Conservation (phyloP, 2,329 filamentous ascomycete genomes). For the Colletotrichum chlorophyti region DNA sequence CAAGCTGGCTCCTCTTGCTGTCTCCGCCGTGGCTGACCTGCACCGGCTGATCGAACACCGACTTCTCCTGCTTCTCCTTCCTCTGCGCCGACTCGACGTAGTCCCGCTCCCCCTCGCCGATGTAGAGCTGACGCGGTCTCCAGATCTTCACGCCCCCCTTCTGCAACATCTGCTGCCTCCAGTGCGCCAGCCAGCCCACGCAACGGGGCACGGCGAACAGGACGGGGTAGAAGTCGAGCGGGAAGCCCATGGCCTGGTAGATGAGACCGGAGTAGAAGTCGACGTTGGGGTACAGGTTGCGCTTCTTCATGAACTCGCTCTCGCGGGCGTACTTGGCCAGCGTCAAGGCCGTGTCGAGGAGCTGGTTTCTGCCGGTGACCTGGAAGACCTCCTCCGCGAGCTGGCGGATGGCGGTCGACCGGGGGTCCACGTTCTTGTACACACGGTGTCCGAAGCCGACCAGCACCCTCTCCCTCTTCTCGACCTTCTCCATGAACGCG, state of each 20-base stretch:
- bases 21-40: conserved; percentile 48
- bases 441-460: conserved; percentile 63
- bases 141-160: conserved; percentile 57
- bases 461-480: conserved; percentile 56
- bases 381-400: conserved; percentile 57
- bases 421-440: conserved; percentile 61
- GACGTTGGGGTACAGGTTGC: conserved; percentile 58
- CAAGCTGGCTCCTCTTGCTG: conserved; percentile 48
- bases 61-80: conserved; percentile 37
- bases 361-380: conserved; percentile 57
- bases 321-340: conserved; percentile 52
- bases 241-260: conserved; percentile 60
- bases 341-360: conserved; percentile 54
- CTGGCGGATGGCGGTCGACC: conserved; percentile 54
- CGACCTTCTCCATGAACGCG: conserved; percentile 55
- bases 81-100: conserved; percentile 48
- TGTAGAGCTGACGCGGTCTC: conserved; percentile 55
- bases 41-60: conserved; percentile 43
- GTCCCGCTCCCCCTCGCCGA: conserved; percentile 50
- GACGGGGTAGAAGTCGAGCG: conserved; percentile 59
- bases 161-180: conserved; percentile 57
- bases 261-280: conserved; percentile 60
- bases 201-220: conserved; percentile 58
- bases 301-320: conserved; percentile 55
- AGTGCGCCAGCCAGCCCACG: conserved; percentile 59